Evolutionary conservation across 306 rosid genomes (phyloP).

Genomic region (Datisca glomerata): DNA sequence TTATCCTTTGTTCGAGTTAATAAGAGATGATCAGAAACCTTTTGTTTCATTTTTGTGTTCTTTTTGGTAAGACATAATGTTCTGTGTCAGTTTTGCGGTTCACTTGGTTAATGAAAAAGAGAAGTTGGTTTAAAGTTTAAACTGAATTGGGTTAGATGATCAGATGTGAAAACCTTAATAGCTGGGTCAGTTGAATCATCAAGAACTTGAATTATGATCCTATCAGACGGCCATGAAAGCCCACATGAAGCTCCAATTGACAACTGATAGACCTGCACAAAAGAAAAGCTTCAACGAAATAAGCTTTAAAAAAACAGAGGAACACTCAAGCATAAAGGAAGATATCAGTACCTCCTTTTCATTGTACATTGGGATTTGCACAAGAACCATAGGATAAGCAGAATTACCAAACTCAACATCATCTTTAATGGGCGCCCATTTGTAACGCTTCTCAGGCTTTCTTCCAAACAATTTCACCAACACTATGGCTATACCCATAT

Average conservation of each 20-base stretch:
- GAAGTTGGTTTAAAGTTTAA: not conserved
- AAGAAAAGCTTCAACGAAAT: too few relatives aligned
- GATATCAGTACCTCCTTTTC: slow-evolving; percentile 72
- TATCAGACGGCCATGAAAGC: slow-evolving; percentile 56
- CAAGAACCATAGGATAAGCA: slow-evolving; percentile 50
- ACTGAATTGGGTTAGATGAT: not conserved
- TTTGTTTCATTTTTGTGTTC: too few relatives aligned
- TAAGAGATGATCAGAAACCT: too few relatives aligned
- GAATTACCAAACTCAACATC: slow-evolving; percentile 66
- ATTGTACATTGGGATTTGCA: slow-evolving; percentile 64
- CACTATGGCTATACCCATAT: slow-evolving; percentile 62
- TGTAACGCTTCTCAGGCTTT: slow-evolving; percentile 63
- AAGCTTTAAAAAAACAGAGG: too few relatives aligned
- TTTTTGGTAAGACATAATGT: too few relatives aligned
- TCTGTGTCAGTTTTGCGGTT: too few relatives aligned
- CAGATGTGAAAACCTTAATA: slow-evolving; percentile 20
- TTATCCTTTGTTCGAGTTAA: too few relatives aligned
- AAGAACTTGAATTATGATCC: slow-evolving; percentile 65
- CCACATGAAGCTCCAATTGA: slow-evolving; percentile 68
- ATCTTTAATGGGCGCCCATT: slow-evolving; percentile 58
- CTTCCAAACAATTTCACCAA: too few relatives aligned
- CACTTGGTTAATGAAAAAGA: too few relatives aligned
- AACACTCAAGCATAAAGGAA: too few relatives aligned
- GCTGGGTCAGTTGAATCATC: slow-evolving; percentile 61
- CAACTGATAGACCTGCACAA: slow-evolving; percentile 46